Evolutionary conservation across 2,329 filamentous ascomycete species (phyloP), one percentile per base, ranked within the genome.

Genomic region (Stemphylium vesicarium): DNA sequence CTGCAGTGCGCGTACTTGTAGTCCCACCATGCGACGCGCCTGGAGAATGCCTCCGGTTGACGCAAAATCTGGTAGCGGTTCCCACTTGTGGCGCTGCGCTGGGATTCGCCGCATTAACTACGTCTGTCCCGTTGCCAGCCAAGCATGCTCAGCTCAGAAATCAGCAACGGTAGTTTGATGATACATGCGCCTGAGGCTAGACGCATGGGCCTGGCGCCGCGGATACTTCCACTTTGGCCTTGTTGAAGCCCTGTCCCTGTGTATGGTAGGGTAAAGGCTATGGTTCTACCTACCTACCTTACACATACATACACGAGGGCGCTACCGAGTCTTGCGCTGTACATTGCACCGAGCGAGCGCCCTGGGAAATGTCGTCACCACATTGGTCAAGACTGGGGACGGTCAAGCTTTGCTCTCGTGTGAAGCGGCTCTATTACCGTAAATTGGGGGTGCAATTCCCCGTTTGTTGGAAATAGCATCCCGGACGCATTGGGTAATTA

Each of bases 21-120:
- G 64, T 65, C 64, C 65, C 69, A 64, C 65, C 62, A 68, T 74
- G 70, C 69, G 67, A 70, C 66, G 66, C 71, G 57, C 69, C 59
- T 31, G 65, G 63, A 68, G 62, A 69, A 54, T 52, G 59, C 56
- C 57, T 65, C 62, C 63, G 59, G 67, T 60, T 65, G 56, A 66
- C 63, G 64, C 65, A 65, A 62, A 62, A 48, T 70, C 63, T 72
- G 66, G 70, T 62, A 59, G 54, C 63, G 51, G 65, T 69, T 72
- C 63, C 65, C 68, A 70, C 59, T 63, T 66, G 69, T 73, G 71
- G 71, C 71, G 71, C 65, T 71, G 71, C 71, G 71, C 65, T 71
- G 37, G 62, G 49, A 59, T 67, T 64, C 58, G 68, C 68, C 62
- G 67, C 64, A 65, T 57, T 57, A 58, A 60, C 63, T 71, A 64